Evolutionary conservation across 768 basidiomycete genomes (phyloP).

Genomic region (Dendrothele bispora): DNA sequence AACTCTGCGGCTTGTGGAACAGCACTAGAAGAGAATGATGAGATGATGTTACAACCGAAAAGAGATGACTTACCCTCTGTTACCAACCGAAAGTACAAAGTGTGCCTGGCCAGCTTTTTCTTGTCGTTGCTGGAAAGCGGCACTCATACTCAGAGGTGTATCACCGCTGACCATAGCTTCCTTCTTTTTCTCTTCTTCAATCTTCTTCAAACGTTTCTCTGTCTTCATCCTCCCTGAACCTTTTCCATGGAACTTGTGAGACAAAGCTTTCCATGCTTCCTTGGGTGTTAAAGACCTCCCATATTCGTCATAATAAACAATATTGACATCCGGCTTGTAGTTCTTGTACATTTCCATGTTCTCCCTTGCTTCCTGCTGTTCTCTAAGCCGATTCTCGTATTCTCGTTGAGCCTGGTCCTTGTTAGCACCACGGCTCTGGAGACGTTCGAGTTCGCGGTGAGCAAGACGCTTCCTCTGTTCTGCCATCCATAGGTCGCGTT

Average conservation of each 20-base stretch:
- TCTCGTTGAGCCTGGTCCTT: constrained; percentile 95
- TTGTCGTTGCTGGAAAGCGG: constrained; percentile 90
- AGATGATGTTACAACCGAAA: neutral
- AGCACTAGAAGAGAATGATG: constrained; percentile 46
- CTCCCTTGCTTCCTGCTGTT: constrained; percentile 87
- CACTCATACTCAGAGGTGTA: constrained; percentile 93
- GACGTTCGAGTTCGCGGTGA: constrained; percentile 77
- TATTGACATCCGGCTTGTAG: constrained; percentile 97
- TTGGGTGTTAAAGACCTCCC: constrained; percentile 86
- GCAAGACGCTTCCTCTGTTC: constrained; percentile 75
- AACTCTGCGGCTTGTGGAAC: constrained; percentile 86
- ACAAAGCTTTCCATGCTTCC: constrained; percentile 98
- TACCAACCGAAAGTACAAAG: constrained; percentile 93
- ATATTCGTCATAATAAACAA: constrained; percentile 96
- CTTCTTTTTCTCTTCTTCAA: constrained; percentile 95
- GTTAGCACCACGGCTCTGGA: constrained; percentile 74
- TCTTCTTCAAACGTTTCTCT: constrained; percentile 94
- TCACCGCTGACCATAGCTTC: constrained; percentile 93
- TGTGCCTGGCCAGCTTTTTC: constrained; percentile 95
- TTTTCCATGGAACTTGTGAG: constrained; percentile 98
- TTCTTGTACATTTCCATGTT: constrained; percentile 81
- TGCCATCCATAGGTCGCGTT: constrained; percentile 88
- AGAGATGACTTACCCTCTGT: constrained; percentile 67
- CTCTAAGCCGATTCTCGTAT: constrained; percentile 89
- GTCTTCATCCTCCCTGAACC: constrained; percentile 96